A percentile compares a stretch with the other conserved stretches of the same genome.
Evolutionary conservation across 1,139 yeast species (phyloP).

Genomic region (Meyerozyma carpophila): DNA sequence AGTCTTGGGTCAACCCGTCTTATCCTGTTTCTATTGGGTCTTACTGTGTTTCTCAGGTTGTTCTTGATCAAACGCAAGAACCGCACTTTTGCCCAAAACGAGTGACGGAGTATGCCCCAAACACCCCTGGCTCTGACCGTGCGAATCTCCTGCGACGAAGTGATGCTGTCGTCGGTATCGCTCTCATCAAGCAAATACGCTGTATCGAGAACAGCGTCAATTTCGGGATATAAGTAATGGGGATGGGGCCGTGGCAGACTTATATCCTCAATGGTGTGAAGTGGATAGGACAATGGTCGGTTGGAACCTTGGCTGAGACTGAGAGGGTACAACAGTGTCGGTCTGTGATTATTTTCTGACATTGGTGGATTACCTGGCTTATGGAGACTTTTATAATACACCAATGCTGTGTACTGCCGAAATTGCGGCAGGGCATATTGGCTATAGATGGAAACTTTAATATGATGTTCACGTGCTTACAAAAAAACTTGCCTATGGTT

Average conservation of each 20-base stretch:
- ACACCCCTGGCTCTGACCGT: no score
- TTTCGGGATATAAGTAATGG: not conserved
- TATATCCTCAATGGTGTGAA: not conserved
- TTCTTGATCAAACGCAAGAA: no score
- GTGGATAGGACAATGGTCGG: not conserved
- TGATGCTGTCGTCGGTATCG: not conserved
- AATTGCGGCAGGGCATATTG: not conserved
- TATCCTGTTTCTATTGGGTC: no score
- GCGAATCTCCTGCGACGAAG: no score
- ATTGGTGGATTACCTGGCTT: not conserved
- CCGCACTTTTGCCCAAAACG: no score
- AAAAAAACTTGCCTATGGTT: not conserved
- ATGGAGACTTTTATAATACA: not conserved
- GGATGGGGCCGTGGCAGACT: not conserved
- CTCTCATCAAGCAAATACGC: not conserved
- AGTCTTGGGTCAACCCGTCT: no score
- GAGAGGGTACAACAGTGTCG: no score
- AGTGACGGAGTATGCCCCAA: no score
- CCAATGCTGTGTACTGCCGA: not conserved
- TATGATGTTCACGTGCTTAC: not conserved
- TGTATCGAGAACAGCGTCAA: not conserved
- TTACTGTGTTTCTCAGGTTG: no score
- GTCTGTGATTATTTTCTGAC: not conserved
- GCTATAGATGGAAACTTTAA: not conserved
- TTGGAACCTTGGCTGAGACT: no score